Evolutionary conservation across 83 land plant species (phyloP), one percentile per base, ranked within the genome.

Genomic region (Picea abies): DNA sequence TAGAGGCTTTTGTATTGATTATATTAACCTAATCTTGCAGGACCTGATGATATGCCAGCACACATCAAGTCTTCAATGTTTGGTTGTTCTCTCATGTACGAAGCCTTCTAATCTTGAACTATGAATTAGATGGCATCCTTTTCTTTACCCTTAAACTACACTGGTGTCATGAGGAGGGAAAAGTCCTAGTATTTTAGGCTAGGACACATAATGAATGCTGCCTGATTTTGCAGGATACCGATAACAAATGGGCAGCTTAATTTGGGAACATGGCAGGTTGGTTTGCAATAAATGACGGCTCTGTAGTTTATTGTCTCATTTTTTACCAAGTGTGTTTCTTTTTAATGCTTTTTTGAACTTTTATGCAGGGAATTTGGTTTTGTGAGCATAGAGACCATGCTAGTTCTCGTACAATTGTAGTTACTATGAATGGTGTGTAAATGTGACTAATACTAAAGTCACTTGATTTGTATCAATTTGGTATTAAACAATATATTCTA

Each of bases 11-110:
- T 20, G 17, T 71, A 47, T 71, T 71, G 52, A 71, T 20, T 37
- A 11, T 41, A 37, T 41, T 3, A 37, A 47, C 76, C 14, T 49
- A 41, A 39, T 86, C 25, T 78, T 91, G 78, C 93, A 97, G 99
- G 99, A 26, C 92, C 95, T 71, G 99, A 92, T 92, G 99, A 97
- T 80, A 97, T 97, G 99, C 99, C 99, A 76, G 99, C 99, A 72
- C 99, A 97, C 81, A 94, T 97, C 83, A 97, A 97, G 88, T 97
- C 99, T 16, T 97, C 99, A 76, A 91, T 97, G 97, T 94, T 97
- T 90, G 99, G 99, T 67, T 92, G 94, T 84, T 67, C 95, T 4
- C 89, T 94, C 86, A 91, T 93, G 99, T 97, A 86, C 44, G 92
- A 20, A 77, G 67, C 69, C 58, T 37, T 71, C 19, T 41, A 73